These are phyloP conservation scores for Oryza brachyantha DNA, from an alignment of 176 grass and related monocot species.

Conservation along the genomic window DNA sequence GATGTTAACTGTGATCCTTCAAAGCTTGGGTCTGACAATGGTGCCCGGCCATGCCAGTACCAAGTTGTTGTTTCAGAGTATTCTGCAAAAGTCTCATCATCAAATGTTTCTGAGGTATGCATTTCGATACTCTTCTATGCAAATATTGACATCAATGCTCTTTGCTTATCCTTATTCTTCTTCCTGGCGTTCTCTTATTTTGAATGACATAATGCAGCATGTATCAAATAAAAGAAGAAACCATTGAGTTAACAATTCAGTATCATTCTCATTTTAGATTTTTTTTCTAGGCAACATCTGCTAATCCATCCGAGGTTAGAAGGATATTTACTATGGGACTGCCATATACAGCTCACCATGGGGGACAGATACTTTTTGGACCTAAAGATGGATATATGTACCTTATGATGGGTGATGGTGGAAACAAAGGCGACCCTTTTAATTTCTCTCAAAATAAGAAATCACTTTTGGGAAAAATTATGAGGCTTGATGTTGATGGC, in stretches of 20 bases:
- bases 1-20: constrained; percentile 82
- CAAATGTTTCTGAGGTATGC: constrained; percentile 57
- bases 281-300: constrained; percentile 39
- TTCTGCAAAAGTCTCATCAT: constrained; percentile 61
- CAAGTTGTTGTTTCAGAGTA: constrained; percentile 75
- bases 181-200: not conserved
- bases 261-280: not conserved
- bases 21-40: constrained; percentile 55
- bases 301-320: constrained; percentile 51
- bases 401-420: constrained; percentile 76
- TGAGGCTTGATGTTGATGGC: constrained; percentile 59
- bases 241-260: not conserved
- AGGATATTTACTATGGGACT: constrained; percentile 75
- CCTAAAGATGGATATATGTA: constrained; percentile 70
- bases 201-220: not conserved
- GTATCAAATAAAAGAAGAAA: not conserved
- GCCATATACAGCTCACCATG: constrained; percentile 56
- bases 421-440: constrained; percentile 63
- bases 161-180: not conserved
- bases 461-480: constrained; percentile 66
- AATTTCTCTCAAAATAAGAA: constrained; percentile 75
- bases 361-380: constrained; percentile 73
- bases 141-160: constrained; percentile 8
- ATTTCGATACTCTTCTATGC: constrained; percentile 15
- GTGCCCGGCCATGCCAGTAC: constrained; percentile 79